Evolutionary conservation across 305 asterid genomes (phyloP).

Genomic region (Fraxinus sp.): DNA sequence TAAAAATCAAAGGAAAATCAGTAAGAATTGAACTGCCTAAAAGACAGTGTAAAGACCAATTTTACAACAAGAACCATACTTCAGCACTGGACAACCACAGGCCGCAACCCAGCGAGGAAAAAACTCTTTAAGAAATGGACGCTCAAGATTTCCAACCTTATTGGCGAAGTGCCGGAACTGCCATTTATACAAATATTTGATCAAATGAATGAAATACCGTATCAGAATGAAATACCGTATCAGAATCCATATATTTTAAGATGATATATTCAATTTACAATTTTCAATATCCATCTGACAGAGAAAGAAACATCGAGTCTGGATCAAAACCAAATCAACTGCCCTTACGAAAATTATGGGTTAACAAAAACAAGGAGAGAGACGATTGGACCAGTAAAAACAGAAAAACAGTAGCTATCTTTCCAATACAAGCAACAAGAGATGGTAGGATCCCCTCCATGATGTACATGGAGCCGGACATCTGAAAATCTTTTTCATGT

Average conservation of each 20-base stretch:
- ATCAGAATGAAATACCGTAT: background rate
- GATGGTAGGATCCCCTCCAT: background rate
- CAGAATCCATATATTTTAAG: background rate
- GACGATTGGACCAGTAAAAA: background rate
- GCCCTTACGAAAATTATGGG: background rate
- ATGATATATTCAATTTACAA: conserved; percentile 6
- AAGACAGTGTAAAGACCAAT: conserved; percentile 28
- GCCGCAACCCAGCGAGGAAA: conserved; percentile 99
- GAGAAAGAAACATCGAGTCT: conserved; percentile 9
- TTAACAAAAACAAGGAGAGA: background rate
- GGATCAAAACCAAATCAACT: background rate
- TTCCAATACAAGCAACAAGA: conserved; percentile 3
- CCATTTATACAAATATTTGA: conserved; percentile 22
- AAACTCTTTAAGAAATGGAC: conserved; percentile 97
- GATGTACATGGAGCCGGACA: background rate
- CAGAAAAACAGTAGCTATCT: background rate
- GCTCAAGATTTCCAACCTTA: conserved; percentile 98
- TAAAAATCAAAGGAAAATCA: conserved; percentile 33
- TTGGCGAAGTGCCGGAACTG: conserved; percentile 99
- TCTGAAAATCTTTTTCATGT: background rate
- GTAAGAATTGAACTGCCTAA: conserved; percentile 30
- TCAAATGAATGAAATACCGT: conserved; percentile 15
- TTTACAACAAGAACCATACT: conserved; percentile 55
- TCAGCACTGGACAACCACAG: conserved; percentile 96
- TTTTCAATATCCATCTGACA: conserved; percentile 5